Conservation (phyloP, 2,329 filamentous ascomycete species). For the Exophiala sp. region DNA sequence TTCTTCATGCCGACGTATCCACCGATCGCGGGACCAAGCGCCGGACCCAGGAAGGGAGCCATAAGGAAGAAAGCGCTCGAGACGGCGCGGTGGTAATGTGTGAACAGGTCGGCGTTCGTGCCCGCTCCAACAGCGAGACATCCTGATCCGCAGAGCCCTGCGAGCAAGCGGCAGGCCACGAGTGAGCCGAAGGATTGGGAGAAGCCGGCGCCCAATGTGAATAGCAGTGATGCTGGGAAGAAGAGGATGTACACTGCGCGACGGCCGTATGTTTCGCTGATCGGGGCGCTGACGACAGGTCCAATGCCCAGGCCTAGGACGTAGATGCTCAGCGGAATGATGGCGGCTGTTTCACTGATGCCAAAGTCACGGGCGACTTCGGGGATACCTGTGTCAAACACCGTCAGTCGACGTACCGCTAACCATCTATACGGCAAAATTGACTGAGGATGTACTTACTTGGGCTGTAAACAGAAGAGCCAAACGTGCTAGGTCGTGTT, state of each 20-base stretch:
- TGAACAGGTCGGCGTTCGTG: conserved; percentile 61
- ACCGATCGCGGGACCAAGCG: conserved; percentile 66
- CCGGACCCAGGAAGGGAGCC: conserved; percentile 64
- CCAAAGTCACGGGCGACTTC: conserved; percentile 52
- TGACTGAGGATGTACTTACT: conserved; percentile 4
- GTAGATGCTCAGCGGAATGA: conserved; percentile 66
- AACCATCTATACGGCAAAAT: neutral
- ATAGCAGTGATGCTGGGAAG: conserved; percentile 59
- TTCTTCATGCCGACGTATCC: conserved; percentile 62
- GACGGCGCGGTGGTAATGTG: conserved; percentile 52
- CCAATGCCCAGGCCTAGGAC: conserved; percentile 71
- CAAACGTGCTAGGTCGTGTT: conserved; percentile 28
- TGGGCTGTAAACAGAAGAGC: conserved; percentile 35
- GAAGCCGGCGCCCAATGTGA: conserved; percentile 42
- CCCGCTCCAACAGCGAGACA: conserved; percentile 67
- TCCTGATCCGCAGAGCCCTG: conserved; percentile 67
- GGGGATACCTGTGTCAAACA: conserved; percentile 35
- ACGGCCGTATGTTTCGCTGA: conserved; percentile 69
- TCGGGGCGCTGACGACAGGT: conserved; percentile 67
- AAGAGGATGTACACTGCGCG: conserved; percentile 66
- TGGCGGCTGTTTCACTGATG: conserved; percentile 31
- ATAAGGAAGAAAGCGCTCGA: conserved; percentile 55
- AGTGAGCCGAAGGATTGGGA: conserved; percentile 66
- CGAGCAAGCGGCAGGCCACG: conserved; percentile 71
- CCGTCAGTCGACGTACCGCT: neutral